Base-by-base conservation (phyloP, 1,139 yeast species). In the Kurtzmaniella quercitrusa region DNA sequence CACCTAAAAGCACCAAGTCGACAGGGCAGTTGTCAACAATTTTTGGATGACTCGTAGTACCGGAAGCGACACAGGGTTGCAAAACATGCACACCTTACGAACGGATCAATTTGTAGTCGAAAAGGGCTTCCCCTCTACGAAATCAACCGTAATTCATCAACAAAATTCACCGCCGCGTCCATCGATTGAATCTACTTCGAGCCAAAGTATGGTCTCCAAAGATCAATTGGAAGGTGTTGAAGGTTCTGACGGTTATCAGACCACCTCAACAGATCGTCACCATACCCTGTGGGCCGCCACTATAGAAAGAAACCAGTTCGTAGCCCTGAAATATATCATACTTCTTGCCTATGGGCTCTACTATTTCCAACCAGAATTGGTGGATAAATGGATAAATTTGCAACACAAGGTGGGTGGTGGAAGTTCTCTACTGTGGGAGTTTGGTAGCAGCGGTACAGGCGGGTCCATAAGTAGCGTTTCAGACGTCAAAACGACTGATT, bases 301-400 rank as follows among this genome's bases (percentile, higher is more conserved):
- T 15, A 52, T 70, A 27, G 75, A 70, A 47, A 55, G 70, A 47
- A 71, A 71, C 50, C 79, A 73, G 52, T 58, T 73, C 27, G 59
- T 59, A 25, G 54, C 71, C 25, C 62, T 74, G 15, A 53, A 70
- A 38, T 49, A 57, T 37, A 47, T 71, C 12, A 55, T 73, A 41
- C 43, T 59, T 10, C 46, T 53, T 11, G 53, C 73, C 42, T 66
- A 65, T 50, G 48, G 57, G 27, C 41, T 58, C 23, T 68, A 69
- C 48, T 36, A 36, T n/a, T 36, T 36, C 15, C 16, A 17, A 6
- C 38, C 38, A n/a, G 15, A 23, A 7, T 18, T 31, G 36, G 36
- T 31, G 18, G 47, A 56, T 39, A 77, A 78, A 56, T 81, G 81
- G 53, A 59, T 76, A 43, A 65, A 62, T 38, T 61, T 82, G 45